Evolutionary conservation across 2,329 filamentous ascomycete genomes (phyloP), one percentile per base, ranked within the genome.

Genomic region (Claviceps quebecensis): DNA sequence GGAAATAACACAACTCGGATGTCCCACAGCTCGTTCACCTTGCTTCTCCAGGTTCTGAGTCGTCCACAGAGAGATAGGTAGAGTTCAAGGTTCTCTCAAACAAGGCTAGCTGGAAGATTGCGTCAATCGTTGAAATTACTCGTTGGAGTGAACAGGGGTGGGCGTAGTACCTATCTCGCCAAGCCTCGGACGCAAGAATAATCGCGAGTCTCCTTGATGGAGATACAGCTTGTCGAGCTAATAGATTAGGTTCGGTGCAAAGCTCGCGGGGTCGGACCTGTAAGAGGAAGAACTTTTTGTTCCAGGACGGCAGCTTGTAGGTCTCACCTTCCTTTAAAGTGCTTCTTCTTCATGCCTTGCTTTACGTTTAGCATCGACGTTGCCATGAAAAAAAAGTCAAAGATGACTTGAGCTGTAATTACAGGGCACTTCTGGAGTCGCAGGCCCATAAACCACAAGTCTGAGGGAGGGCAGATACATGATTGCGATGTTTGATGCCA

Each of bases 391-490:
- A 5, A 47, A 34, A 56, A 16, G 53, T 53, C 11, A 58, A 38
- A 9, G 56, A 39, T 11, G 47, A 52, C 8, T 54, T 55, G 16
- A 59, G 26, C 48, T 45, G 16, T 54, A 34, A 34, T 4, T 34
- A 55, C 23, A 60, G 39, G 9, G 41, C 40, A 1, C 54, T 54
- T 7, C 45, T 53, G 2, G 49, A 45, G 1, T 58, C 60, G 38
- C 40, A 58, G 1, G 57, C 56, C 58, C 56, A 60, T 1, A 56
- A 56, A 17, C 57, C 56, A 17, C 56, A 5, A 62, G 51, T 14
- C 59, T 55, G 9, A 61, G 50, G 4, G 9, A 61, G 50, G 4
- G 54, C 60, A 5, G 54, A 55, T 8, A 60, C 50, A 7, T 53
- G 53, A 4, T 49, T 45, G 3, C 56, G 56, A 47, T 56, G 55